Evolutionary conservation across 1,139 yeast species (phyloP).

Genomic region (Scheffersomyces cryptocercus): DNA sequence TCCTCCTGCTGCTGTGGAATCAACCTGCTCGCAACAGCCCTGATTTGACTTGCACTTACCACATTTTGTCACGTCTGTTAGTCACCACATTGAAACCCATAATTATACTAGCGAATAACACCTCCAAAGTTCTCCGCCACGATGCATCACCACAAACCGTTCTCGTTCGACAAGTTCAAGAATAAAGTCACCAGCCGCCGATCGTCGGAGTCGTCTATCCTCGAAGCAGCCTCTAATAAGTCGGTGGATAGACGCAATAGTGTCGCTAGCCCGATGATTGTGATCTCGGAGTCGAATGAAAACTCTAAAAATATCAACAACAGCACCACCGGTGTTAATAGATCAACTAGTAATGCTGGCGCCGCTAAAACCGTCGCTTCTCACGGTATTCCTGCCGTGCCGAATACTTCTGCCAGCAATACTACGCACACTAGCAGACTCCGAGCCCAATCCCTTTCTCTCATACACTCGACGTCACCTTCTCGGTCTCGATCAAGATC

Average conservation of each 20-base stretch:
- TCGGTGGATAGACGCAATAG: slow-evolving; percentile 17
- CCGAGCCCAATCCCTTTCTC: slow-evolving; percentile 21
- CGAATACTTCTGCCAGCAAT: too few species aligned
- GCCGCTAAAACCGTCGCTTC: too few species aligned
- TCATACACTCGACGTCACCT: slow-evolving; percentile 7
- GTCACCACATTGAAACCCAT: too few species aligned
- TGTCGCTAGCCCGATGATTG: slow-evolving; percentile 22
- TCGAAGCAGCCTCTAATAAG: slow-evolving; percentile 7
- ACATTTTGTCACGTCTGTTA: too few species aligned
- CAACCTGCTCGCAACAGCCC: too few species aligned
- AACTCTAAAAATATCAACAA: background rate
- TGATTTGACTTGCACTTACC: too few species aligned
- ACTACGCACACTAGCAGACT: slow-evolving; percentile 7
- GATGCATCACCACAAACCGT: slow-evolving; percentile 3
- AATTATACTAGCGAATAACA: background rate
- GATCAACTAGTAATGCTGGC: too few species aligned
- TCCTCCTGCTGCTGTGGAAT: too few species aligned
- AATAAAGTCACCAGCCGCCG: slow-evolving; percentile 13
- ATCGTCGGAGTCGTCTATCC: slow-evolving; percentile 13
- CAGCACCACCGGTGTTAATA: background rate
- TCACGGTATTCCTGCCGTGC: too few species aligned
- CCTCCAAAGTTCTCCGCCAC: background rate
- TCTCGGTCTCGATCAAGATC: slow-evolving; percentile 13
- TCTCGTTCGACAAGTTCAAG: slow-evolving; percentile 15
- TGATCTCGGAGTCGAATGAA: slow-evolving; percentile 16